These are phyloP conservation scores for Schoenoplectus tabernaemontani DNA, from an alignment of 202 grass and related monocot species.

Conservation along the genomic window DNA sequence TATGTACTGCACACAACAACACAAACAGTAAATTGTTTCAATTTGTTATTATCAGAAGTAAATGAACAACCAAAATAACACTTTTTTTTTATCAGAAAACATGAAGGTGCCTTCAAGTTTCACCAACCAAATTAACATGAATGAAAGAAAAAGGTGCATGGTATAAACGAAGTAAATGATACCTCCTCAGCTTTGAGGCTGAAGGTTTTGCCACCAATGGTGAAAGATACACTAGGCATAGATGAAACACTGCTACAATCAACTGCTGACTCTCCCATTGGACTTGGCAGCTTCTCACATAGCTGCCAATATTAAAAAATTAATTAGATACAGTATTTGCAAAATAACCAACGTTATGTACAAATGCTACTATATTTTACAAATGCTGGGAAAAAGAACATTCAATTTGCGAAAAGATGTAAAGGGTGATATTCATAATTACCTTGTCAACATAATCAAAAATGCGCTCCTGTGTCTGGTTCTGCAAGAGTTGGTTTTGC, in stretches of 20 bases:
- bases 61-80: no score
- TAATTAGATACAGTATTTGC: not conserved
- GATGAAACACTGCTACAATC: constrained; percentile 50
- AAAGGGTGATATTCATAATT: not conserved
- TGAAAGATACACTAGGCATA: constrained; percentile 63
- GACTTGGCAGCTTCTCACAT: constrained; percentile 56
- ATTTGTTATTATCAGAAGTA: constrained; percentile 9
- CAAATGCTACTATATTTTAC: not conserved
- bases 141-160: not conserved
- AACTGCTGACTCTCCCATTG: constrained; percentile 72
- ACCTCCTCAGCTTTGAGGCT: constrained; percentile 64
- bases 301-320: constrained; percentile 37
- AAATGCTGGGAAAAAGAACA: not conserved
- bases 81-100: no score
- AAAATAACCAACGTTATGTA: not conserved
- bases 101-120: no score
- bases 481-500: constrained; percentile 62
- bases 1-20: constrained; percentile 49
- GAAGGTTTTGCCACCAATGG: constrained; percentile 62
- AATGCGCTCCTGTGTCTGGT: constrained; percentile 47
- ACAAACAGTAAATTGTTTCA: constrained; percentile 1
- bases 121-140: not conserved
- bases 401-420: not conserved
- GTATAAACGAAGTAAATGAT: not conserved
- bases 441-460: constrained; percentile 57